Base-by-base conservation (phyloP, 208 protist genomes). In the Trypanosoma cruzi region DNA sequence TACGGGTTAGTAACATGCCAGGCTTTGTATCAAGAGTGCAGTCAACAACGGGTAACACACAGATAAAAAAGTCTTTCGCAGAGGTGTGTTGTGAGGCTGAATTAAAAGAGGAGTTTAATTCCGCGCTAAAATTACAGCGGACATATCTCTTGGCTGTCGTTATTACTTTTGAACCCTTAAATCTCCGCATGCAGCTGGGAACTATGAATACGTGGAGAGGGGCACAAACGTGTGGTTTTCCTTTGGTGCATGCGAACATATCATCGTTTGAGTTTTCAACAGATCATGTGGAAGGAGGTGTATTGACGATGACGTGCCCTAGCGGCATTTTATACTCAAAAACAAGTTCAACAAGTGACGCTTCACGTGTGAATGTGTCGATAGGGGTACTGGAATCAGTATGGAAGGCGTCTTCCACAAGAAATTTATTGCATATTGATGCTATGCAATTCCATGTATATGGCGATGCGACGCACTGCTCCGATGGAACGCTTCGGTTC, bases 211-310 rank as follows among this genome's bases (percentile, higher is more conserved):
- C 49, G 46, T 20, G 18, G 10, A 11, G 18, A 7, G 11, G 13
- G n/a, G 48, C 13, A 31, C 29, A 49, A 59, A 13, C 4, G 24
- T 20, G 26, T 29, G 46, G 42, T 31, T 65, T 16, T 20, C 16
- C 44, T 4, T 49, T 5, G 4, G 5, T 65, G 36, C 32, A 7
- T 31, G 10, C 56, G 13, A 59, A 18, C 26, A 8, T 59, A 46
- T 36, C 44, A n/a, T 72, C 36, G 18, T 32, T 72, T 64, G 34
- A 13, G 8, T 50, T 72, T 59, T 52, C 48, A 22, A 65, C 32
- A 18, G 49, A 64, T 31, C 56, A 49, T 58, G 20, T 70, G 11
- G 44, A 70, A 8, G 24, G 24, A 44, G 55, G 28, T 24, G 18
- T 46, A n/a, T 70, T 62, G 40, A 54, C n/a, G 10, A 14, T 34